Conservation (phyloP, 139 green algal genomes). For the Picochlorum sp. region DNA sequence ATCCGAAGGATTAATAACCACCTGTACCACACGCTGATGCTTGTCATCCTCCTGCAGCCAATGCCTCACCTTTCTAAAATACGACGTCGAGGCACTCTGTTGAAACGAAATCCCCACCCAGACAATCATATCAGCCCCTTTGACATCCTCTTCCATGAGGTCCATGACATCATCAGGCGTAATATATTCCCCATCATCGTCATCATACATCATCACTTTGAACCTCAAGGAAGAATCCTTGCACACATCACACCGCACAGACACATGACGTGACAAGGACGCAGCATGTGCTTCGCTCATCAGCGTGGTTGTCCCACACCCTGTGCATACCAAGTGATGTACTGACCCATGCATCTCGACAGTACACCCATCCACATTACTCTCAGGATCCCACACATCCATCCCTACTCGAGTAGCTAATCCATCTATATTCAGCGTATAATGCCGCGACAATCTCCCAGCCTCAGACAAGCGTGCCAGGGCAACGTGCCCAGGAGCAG, state of each 20-base stretch:
- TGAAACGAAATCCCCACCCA: slow-evolving; percentile 92
- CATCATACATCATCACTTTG: slow-evolving; percentile 87
- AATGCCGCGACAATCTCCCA: slow-evolving; percentile 69
- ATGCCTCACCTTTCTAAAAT: slow-evolving; percentile 67
- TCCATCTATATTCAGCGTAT: slow-evolving; percentile 92
- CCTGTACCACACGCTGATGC: slow-evolving; percentile 34
- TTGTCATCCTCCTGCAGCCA: slow-evolving; percentile 34
- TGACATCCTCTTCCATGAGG: slow-evolving; percentile 71
- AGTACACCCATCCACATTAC: slow-evolving; percentile 52
- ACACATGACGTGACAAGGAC: slow-evolving; percentile 20
- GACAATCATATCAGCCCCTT: slow-evolving; percentile 63
- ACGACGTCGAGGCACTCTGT: slow-evolving; percentile 72
- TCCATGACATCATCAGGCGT: slow-evolving; percentile 79
- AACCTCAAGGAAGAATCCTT: slow-evolving; percentile 3
- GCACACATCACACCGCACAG: neutral
- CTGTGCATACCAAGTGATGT: slow-evolving; percentile 43
- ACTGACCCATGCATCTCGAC: slow-evolving; percentile 89
- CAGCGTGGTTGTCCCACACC: slow-evolving; percentile 34
- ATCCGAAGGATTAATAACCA: slow-evolving; percentile 73
- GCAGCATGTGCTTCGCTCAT: slow-evolving; percentile 32
- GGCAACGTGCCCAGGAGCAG: slow-evolving; percentile 42
- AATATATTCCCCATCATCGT: slow-evolving; percentile 68
- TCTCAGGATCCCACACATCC: slow-evolving; percentile 73
- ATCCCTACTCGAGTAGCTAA: slow-evolving; percentile 64
- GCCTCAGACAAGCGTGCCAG: slow-evolving; percentile 37